Evolutionary conservation across 352 stramenopile genomes (phyloP).

Genomic region (Albugo candida): DNA sequence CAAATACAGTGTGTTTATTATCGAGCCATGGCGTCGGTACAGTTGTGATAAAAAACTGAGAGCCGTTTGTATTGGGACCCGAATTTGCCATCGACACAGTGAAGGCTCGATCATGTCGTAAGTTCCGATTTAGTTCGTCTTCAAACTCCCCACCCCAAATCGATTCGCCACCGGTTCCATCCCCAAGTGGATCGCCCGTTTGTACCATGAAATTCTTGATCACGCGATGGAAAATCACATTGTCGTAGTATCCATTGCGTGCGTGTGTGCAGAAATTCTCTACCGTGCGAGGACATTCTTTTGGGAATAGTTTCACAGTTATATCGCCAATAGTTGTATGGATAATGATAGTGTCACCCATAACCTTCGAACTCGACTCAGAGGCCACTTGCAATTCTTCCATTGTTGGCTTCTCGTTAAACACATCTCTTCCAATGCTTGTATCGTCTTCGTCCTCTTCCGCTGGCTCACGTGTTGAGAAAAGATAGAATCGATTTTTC

Average conservation of each 20-base stretch:
- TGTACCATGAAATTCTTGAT: slow-evolving; percentile 99
- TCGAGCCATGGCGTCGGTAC: slow-evolving; percentile 95
- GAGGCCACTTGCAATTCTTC: slow-evolving; percentile 82
- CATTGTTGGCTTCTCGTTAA: slow-evolving; percentile 95
- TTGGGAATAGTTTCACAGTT: slow-evolving; percentile 89
- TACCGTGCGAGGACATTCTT: slow-evolving; percentile 88
- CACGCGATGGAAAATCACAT: slow-evolving; percentile 97
- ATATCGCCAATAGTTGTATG: slow-evolving; percentile 99
- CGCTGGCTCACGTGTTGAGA: slow-evolving; percentile 87
- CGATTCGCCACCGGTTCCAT: slow-evolving; percentile 95
- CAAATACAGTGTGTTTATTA: slow-evolving; percentile 92
- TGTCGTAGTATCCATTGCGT: slow-evolving; percentile 96
- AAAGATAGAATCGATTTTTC: slow-evolving; percentile 92
- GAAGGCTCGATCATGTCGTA: slow-evolving; percentile 92
- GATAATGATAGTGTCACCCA: slow-evolving; percentile 76
- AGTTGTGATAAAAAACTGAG: slow-evolving; percentile 98
- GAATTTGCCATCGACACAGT: slow-evolving; percentile 98
- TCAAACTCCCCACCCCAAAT: slow-evolving; percentile 99
- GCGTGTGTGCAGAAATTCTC: slow-evolving; percentile 98
- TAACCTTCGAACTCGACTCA: slow-evolving; percentile 43
- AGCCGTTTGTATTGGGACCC: slow-evolving; percentile 59
- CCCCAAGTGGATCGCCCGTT: slow-evolving; percentile 87
- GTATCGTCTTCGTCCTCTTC: slow-evolving; percentile 39
- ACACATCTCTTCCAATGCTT: slow-evolving; percentile 79
- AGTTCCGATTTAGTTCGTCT: slow-evolving; percentile 93